phyloP scores from a whole-genome alignment of 1,139 yeast genomes.

The Saccharomyces hybrid region DNA sequence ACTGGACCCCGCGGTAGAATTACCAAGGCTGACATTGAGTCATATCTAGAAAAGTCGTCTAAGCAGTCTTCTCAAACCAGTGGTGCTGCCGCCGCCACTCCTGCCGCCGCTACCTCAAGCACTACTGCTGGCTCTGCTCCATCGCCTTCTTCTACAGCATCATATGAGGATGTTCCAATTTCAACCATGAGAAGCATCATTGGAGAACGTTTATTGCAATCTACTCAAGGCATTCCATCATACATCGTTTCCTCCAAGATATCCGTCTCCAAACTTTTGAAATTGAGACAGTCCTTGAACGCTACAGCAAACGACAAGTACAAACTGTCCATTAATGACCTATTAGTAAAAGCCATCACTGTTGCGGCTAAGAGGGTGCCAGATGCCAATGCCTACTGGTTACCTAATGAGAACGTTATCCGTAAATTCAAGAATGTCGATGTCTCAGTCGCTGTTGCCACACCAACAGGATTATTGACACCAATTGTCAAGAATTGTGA shows the following conservation, averaged over 20 bases:
- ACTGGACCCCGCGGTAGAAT: slow-evolving; percentile 95
- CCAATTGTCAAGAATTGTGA: slow-evolving; percentile 90
- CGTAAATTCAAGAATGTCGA: slow-evolving; percentile 91
- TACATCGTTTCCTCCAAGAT: slow-evolving; percentile 84
- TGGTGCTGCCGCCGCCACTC: slow-evolving; percentile 39
- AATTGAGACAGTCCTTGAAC: slow-evolving; percentile 85
- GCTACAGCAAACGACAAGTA: slow-evolving; percentile 79
- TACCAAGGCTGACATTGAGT: slow-evolving; percentile 82
- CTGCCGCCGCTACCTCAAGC: slow-evolving; percentile 34
- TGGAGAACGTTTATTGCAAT: slow-evolving; percentile 78
- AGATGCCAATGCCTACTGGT: slow-evolving; percentile 89
- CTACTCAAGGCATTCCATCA: slow-evolving; percentile 83
- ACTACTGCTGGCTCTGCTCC: slow-evolving; percentile 32
- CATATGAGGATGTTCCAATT: slow-evolving; percentile 77
- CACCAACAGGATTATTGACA: slow-evolving; percentile 94
- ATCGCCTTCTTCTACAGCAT: slow-evolving; percentile 46
- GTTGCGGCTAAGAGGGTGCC: slow-evolving; percentile 88
- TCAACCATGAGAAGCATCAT: slow-evolving; percentile 91
- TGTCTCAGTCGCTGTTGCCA: slow-evolving; percentile 97
- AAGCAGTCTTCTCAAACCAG: slow-evolving; percentile 22
- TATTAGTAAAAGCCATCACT: slow-evolving; percentile 89
- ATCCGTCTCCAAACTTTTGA: slow-evolving; percentile 82
- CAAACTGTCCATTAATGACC: slow-evolving; percentile 89
- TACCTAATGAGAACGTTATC: slow-evolving; percentile 79
- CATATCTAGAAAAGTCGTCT: slow-evolving; percentile 38